Evolutionary conservation across 371 early-diverging fungal species (phyloP).

Genomic region (Apophysomyces trapeziformis): DNA sequence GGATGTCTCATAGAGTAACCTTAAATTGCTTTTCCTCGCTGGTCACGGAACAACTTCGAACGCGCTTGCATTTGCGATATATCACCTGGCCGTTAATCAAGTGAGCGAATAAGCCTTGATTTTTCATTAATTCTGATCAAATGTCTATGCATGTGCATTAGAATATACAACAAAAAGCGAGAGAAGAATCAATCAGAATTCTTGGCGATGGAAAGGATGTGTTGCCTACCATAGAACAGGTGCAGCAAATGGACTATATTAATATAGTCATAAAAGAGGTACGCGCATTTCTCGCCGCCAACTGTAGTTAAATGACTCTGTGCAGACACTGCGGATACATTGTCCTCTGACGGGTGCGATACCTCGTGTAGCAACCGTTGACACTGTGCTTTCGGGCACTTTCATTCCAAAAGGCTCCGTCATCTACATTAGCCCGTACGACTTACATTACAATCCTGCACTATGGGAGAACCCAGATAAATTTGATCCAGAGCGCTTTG

Average conservation of each 20-base stretch:
- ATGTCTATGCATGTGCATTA: background rate
- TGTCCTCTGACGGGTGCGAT: slow-evolving; percentile 5
- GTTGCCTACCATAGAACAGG: slow-evolving; percentile 32
- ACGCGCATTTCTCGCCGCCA: background rate
- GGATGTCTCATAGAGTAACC: slow-evolving; percentile 44
- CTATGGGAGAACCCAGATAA: slow-evolving; percentile 25
- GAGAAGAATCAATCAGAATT: slow-evolving; percentile 51
- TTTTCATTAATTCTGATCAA: background rate
- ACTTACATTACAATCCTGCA: slow-evolving; percentile 17
- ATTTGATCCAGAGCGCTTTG: slow-evolving; percentile 28
- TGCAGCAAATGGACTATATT: slow-evolving; percentile 19
- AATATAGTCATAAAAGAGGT: slow-evolving; percentile 30
- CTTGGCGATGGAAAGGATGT: slow-evolving; percentile 54
- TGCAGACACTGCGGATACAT: slow-evolving; percentile 16
- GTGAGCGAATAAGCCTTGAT: slow-evolving; percentile 5
- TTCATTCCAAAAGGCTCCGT: slow-evolving; percentile 24
- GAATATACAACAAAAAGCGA: slow-evolving; percentile 55
- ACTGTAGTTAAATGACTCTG: background rate
- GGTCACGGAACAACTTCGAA: slow-evolving; percentile 23
- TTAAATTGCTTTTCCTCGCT: slow-evolving; percentile 33
- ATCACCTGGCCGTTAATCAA: slow-evolving; percentile 45
- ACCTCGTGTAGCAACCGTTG: slow-evolving; percentile 18
- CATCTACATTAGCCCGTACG: slow-evolving; percentile 15
- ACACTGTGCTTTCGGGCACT: slow-evolving; percentile 18
- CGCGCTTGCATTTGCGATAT: slow-evolving; percentile 41